Evolutionary conservation across 2,329 filamentous ascomycete species (phyloP).

Genomic region (Dendrostoma leiphaemia): DNA sequence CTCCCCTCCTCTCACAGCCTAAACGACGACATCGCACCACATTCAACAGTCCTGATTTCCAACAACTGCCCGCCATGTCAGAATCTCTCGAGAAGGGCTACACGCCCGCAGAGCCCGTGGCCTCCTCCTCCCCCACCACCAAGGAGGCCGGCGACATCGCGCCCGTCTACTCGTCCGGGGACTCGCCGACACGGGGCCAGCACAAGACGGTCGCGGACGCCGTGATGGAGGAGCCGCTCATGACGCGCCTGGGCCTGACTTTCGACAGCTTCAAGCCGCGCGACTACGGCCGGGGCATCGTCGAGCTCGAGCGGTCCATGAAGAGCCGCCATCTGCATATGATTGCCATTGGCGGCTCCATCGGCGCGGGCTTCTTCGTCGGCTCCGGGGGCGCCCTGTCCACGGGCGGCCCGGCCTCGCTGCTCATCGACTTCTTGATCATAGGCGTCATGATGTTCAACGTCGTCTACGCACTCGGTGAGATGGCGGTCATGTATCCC

Average conservation of each 20-base stretch:
- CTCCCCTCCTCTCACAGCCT: neutral
- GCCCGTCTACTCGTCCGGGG: neutral
- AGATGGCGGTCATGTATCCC: constrained; percentile 54
- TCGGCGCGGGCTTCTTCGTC: constrained; percentile 62
- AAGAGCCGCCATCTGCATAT: constrained; percentile 51
- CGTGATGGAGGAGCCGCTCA: constrained; percentile 28
- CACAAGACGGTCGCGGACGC: constrained; percentile 1
- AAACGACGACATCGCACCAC: neutral
- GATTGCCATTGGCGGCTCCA: constrained; percentile 54
- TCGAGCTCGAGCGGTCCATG: constrained; percentile 35
- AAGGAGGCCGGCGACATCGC: neutral
- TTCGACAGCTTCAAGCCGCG: constrained; percentile 41
- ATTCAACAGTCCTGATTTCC: too few species aligned
- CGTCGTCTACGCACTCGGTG: constrained; percentile 60
- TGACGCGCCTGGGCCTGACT: constrained; percentile 40
- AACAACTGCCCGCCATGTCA: neutral
- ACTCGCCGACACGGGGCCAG: neutral
- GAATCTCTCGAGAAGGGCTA: constrained; percentile 1
- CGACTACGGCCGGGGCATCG: constrained; percentile 22
- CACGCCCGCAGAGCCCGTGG: neutral
- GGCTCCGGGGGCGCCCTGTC: constrained; percentile 51
- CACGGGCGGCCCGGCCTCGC: constrained; percentile 43
- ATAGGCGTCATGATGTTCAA: constrained; percentile 61
- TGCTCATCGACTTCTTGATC: constrained; percentile 50
- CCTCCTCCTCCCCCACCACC: neutral